Base-by-base conservation (phyloP, 805 yeast species). In the Cyberlindnera euphorbiae region DNA sequence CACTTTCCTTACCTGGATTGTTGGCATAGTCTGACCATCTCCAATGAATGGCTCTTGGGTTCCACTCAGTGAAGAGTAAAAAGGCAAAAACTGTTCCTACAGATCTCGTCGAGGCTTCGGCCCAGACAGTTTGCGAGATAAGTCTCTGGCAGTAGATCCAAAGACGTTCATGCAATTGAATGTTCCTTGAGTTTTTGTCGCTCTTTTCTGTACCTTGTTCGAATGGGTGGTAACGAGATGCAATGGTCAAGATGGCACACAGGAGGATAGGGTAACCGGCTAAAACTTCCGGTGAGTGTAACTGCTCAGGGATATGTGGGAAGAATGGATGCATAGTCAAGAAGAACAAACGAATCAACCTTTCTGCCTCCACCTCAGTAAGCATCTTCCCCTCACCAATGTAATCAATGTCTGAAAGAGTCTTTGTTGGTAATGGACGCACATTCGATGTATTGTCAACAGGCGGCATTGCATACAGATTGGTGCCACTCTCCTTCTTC, bases 11-110 rank as follows among this genome's bases (percentile, higher is more conserved):
- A 12, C 17, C 22, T 27, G 41, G 36, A 21, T 19, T 17, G 33
- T 63, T 59, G 49, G 90, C 95, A 60, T 86, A 84, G 59, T 89
- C 95, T 1, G 78, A 62, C 84, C 90, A 77, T 46, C 87, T 64
- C 81, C 88, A 82, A 58, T 88, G 96, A 42, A 88, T 87, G 4
- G 96, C 95, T 36, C 96, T 66, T 4, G 96, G 96, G 49, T 88
- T 87, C 97, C 97, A 89, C 58, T 90, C 97, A 0, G 96, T 84
- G 49, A 86, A 81, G 13, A 89, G 64, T 33, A 89, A 60, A 53
- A 89, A 85, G 1, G 96, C 89, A 42, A 83, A 69, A 6, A 88
- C 79, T 0, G 96, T 86, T 1, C 96, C 96, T 4, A 88, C 74
- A 0, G 93, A 81, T 44, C 96, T 64, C 6, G 93, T 83, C 40